Percentiles rank a stretch among this genome's conserved stretches.
phyloP scores from a whole-genome alignment of 495 filamentous ascomycete species.

The Penicillium pancosmium region DNA sequence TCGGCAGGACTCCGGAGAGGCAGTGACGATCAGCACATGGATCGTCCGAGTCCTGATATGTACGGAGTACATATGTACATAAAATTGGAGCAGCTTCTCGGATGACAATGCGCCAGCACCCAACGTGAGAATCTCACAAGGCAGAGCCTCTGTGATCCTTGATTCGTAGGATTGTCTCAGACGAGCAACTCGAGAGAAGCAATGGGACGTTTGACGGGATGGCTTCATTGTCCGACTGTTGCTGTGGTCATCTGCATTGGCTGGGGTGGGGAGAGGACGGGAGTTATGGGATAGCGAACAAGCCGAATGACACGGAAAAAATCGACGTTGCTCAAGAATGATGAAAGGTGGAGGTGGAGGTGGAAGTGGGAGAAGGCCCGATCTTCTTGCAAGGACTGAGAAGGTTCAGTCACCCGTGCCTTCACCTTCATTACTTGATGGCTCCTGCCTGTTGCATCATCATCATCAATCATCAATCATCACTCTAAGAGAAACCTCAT shows the following conservation, averaged over 20 bases:
- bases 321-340: neutral
- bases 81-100: no score
- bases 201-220: neutral
- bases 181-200: neutral
- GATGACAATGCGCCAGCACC: no score
- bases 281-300: neutral
- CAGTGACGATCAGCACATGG: constrained; percentile 21
- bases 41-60: constrained; percentile 12
- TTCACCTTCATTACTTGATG: neutral
- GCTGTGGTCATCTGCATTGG: neutral
- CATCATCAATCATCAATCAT: no score
- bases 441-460: no score
- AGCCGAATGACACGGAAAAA: neutral
- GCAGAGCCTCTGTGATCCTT: neutral
- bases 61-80: neutral
- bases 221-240: constrained; percentile 1
- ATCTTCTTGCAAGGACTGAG: no score
- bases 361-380: neutral
- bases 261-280: neutral
- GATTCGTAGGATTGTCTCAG: neutral
- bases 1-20: constrained; percentile 21
- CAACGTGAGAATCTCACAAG: no score
- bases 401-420: neutral
- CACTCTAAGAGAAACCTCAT: no score
- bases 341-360: neutral